These are phyloP conservation scores for rapeseed (Brassica napus) DNA, from an alignment of 345 rosid genomes.

Conservation along the genomic window DNA sequence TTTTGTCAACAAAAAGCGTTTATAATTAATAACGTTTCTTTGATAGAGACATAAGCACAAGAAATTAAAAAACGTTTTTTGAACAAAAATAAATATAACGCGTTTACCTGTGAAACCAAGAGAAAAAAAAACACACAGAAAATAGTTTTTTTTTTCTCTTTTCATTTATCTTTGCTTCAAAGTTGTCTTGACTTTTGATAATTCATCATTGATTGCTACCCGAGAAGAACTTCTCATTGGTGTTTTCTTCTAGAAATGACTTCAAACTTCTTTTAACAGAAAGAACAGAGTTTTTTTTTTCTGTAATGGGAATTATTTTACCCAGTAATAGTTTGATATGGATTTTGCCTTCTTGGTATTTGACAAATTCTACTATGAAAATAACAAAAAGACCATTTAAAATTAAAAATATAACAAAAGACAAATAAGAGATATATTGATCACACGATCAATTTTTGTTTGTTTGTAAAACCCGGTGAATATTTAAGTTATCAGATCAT, in stretches of 20 bases:
- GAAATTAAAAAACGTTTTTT: neutral
- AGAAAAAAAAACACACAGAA: neutral
- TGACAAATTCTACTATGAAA: neutral
- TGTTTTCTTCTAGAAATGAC: neutral
- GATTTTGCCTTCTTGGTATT: neutral
- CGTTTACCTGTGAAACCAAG: neutral
- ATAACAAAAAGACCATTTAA: neutral
- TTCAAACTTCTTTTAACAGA: neutral
- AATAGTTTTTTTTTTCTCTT: neutral
- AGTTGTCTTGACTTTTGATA: neutral
- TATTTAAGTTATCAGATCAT: neutral
- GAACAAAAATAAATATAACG: neutral
- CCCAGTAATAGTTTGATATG: neutral
- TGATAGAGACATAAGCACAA: constrained; percentile 9
- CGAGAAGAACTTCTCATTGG: neutral
- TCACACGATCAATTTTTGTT: neutral
- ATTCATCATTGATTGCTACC: neutral
- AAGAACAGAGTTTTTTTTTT: neutral
- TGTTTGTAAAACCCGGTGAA: neutral
- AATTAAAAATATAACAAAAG: neutral
- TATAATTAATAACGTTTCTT: neutral
- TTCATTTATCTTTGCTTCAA: neutral
- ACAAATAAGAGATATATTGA: neutral
- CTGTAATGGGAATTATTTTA: neutral
- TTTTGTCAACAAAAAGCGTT: neutral